A percentile compares a stretch with the other conserved stretches of the same genome.
Evolutionary conservation across 2,329 filamentous ascomycete genomes (phyloP).

Genomic region (Xylariales sp.): DNA sequence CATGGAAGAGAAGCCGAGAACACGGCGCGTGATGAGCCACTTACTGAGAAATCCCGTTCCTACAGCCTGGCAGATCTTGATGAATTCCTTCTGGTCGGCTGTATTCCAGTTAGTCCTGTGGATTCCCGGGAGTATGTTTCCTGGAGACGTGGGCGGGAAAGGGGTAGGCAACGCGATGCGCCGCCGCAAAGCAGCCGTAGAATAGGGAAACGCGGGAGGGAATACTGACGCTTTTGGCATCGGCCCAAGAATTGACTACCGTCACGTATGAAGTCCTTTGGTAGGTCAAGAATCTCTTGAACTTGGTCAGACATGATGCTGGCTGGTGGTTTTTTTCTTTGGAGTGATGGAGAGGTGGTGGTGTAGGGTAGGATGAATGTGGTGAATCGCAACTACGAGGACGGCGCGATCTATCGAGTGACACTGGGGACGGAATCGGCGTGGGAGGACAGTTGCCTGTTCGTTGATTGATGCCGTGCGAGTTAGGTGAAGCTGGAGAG

Average conservation of each 20-base stretch:
- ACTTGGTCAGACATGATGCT: conserved; percentile 11
- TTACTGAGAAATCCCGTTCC: conserved; percentile 67
- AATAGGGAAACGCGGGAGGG: no score
- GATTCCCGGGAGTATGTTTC: no score
- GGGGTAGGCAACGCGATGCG: no score
- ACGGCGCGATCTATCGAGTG: no score
- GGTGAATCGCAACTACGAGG: conserved; percentile 1
- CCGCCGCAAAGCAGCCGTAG: no score
- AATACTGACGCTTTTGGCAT: conserved; percentile 55
- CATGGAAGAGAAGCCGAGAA: no score
- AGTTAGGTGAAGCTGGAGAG: no score
- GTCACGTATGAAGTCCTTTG: conserved; percentile 60
- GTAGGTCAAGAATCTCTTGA: conserved; percentile 30
- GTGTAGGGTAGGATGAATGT: conserved; percentile 3
- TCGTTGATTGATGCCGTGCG: no score
- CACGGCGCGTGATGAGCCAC: conserved; percentile 29
- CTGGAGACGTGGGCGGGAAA: no score
- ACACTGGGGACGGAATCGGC: no score
- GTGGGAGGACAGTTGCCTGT: no score
- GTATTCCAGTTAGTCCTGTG: no score
- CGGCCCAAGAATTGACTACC: conserved; percentile 58
- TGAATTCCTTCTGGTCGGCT: conserved; percentile 50
- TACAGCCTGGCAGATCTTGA: conserved; percentile 53
- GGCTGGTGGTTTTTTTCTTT: not conserved
- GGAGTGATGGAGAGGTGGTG: not conserved